Percentiles rank a stretch among this genome's conserved stretches.
phyloP scores from a whole-genome alignment of 768 basidiomycete species.

The Cystobasidium ongulense region DNA sequence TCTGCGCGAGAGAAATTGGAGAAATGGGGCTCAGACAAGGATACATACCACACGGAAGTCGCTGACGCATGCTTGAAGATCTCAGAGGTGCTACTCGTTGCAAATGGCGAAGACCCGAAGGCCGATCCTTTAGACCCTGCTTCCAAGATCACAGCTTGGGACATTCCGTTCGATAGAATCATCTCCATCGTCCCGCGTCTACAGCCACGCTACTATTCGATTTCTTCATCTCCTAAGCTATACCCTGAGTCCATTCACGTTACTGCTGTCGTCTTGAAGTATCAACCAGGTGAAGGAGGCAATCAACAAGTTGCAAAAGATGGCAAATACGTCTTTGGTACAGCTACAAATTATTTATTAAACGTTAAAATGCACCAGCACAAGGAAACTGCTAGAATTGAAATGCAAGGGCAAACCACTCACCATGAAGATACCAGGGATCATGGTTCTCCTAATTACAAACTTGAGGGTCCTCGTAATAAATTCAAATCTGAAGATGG shows the following conservation, averaged over 20 bases:
- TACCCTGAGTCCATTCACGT: slow-evolving; percentile 82
- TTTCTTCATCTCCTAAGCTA: slow-evolving; percentile 92
- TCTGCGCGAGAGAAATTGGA: slow-evolving; percentile 66
- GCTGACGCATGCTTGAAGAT: slow-evolving; percentile 68
- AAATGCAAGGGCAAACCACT: slow-evolving; percentile 46
- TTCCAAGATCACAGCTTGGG: slow-evolving; percentile 73
- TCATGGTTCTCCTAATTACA: slow-evolving; percentile 59
- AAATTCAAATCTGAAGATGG: slow-evolving; percentile 61
- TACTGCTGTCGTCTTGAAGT: slow-evolving; percentile 91
- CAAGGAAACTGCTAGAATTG: slow-evolving; percentile 50
- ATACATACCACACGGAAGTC: slow-evolving; percentile 69
- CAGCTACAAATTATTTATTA: slow-evolving; percentile 89
- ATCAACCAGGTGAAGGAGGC: slow-evolving; percentile 54
- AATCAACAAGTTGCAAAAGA: slow-evolving; percentile 27
- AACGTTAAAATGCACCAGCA: slow-evolving; percentile 74
- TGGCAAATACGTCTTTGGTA: slow-evolving; percentile 69
- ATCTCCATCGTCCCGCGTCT: slow-evolving; percentile 86
- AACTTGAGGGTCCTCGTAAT: slow-evolving; percentile 81
- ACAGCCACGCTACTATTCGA: slow-evolving; percentile 96
- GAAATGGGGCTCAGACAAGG: slow-evolving; percentile 75
- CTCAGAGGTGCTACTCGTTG: slow-evolving; percentile 83
- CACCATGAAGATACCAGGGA: slow-evolving; percentile 51
- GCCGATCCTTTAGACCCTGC: slow-evolving; percentile 51
- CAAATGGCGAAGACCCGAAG: slow-evolving; percentile 66
- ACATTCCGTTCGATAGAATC: slow-evolving; percentile 92